Percentiles rank a stretch among this genome's conserved stretches.
Conservation (phyloP, 257 asterid species). For the Forsythia suspensa region DNA sequence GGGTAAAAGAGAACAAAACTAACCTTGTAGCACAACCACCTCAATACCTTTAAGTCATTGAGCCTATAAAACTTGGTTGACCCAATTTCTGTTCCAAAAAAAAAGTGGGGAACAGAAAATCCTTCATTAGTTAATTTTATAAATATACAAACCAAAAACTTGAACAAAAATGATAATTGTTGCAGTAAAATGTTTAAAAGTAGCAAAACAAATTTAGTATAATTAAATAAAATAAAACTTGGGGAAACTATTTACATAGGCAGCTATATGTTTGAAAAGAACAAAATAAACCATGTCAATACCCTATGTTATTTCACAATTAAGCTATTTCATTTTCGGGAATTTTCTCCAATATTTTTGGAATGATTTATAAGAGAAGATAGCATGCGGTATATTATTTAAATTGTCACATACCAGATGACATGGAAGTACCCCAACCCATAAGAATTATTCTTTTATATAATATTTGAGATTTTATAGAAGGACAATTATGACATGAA, state of each 20-base stretch:
- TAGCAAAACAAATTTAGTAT: too few species aligned
- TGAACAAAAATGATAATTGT: too few species aligned
- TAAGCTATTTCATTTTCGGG: not conserved
- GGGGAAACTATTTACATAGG: not conserved
- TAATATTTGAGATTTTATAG: not conserved
- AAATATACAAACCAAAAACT: not conserved
- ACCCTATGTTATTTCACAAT: not conserved
- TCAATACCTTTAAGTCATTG: slow-evolving; percentile 75
- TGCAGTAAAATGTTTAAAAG: too few species aligned
- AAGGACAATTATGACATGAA: not conserved
- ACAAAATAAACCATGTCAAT: not conserved
- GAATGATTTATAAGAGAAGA: not conserved
- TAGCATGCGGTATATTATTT: not conserved
- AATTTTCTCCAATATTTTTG: not conserved
- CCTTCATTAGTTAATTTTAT: not conserved
- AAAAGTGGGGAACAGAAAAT: slow-evolving; percentile 15
- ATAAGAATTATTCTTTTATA: not conserved
- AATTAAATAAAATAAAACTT: not conserved
- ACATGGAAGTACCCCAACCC: not conserved
- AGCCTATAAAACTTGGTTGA: slow-evolving; percentile 83
- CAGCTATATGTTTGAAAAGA: not conserved
- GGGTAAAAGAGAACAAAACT: slow-evolving; percentile 32
- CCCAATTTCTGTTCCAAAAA: slow-evolving; percentile 63
- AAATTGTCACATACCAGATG: not conserved
- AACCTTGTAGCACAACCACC: slow-evolving; percentile 88